phyloP scores from a whole-genome alignment of 495 filamentous ascomycete species.

The Neurospora hispaniola region DNA sequence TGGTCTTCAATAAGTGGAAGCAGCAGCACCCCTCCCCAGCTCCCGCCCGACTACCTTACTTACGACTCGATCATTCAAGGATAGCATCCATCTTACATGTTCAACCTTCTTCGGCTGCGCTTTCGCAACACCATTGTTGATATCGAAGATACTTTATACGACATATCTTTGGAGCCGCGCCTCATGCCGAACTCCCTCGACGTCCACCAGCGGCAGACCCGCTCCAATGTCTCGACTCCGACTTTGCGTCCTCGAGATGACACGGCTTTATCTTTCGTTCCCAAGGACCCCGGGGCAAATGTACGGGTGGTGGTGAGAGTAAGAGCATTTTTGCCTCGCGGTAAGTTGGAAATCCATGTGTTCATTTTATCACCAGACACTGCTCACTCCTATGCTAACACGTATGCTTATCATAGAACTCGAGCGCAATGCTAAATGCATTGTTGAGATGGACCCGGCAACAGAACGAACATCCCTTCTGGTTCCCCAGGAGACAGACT shows the following conservation, averaged over 20 bases:
- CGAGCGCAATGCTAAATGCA: constrained; percentile 67
- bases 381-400: neutral
- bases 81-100: constrained; percentile 17
- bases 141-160: constrained; percentile 34
- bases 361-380: neutral
- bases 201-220: constrained; percentile 24
- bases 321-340: constrained; percentile 77
- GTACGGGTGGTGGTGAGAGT: constrained; percentile 92
- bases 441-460: constrained; percentile 80
- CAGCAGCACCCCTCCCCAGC: neutral
- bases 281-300: constrained; percentile 61
- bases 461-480: constrained; percentile 74
- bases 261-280: constrained; percentile 36
- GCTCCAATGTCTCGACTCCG: constrained; percentile 53
- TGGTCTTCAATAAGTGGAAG: neutral
- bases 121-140: constrained; percentile 28
- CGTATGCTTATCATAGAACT: constrained; percentile 50
- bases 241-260: constrained; percentile 67
- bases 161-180: constrained; percentile 34
- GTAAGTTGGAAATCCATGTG: constrained; percentile 34
- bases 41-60: neutral
- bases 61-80: neutral
- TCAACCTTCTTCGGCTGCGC: constrained; percentile 24
- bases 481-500: constrained; percentile 50
- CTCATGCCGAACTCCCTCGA: constrained; percentile 33